These are phyloP conservation scores for Jaltomata sinuosa DNA, from an alignment of 257 asterid genomes.

Conservation along the genomic window DNA sequence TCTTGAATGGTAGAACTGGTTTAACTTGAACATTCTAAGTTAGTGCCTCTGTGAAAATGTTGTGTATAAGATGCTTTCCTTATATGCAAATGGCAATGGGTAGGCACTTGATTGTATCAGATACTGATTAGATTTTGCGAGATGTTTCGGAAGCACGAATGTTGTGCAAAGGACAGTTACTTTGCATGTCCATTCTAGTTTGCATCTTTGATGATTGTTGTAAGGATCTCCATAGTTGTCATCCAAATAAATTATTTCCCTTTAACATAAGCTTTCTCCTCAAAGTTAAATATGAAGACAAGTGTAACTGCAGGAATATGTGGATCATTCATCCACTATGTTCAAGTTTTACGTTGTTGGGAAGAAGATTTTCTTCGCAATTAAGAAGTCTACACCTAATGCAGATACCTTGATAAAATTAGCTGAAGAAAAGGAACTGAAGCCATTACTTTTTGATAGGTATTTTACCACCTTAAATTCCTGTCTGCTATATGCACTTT, in stretches of 20 bases:
- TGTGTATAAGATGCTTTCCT: neutral
- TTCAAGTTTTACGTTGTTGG: slow-evolving; percentile 92
- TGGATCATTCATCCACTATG: slow-evolving; percentile 82
- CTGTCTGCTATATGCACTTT: slow-evolving; percentile 2
- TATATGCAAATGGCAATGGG: neutral
- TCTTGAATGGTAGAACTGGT: neutral
- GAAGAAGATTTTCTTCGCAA: slow-evolving; percentile 55
- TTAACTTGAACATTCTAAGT: neutral
- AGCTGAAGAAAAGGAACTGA: slow-evolving; percentile 39
- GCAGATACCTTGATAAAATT: slow-evolving; percentile 54
- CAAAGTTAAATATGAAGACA: slow-evolving; percentile 1
- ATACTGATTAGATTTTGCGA: neutral
- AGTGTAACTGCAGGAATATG: slow-evolving; percentile 69
- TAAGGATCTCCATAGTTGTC: neutral
- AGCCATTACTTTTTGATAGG: slow-evolving; percentile 92
- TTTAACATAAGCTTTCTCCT: slow-evolving; percentile 5
- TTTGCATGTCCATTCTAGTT: neutral
- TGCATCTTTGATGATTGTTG: neutral
- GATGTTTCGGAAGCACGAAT: neutral
- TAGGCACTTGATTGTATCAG: neutral
- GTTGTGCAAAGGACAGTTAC: neutral
- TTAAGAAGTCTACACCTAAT: slow-evolving; percentile 86
- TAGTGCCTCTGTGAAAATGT: neutral
- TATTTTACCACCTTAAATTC: slow-evolving; percentile 4
- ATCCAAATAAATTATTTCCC: slow-evolving; percentile 9